Evolutionary conservation across 352 stramenopile genomes (phyloP), one percentile per base, ranked within the genome.

Genomic region (Globisporangium megalacanthum): DNA sequence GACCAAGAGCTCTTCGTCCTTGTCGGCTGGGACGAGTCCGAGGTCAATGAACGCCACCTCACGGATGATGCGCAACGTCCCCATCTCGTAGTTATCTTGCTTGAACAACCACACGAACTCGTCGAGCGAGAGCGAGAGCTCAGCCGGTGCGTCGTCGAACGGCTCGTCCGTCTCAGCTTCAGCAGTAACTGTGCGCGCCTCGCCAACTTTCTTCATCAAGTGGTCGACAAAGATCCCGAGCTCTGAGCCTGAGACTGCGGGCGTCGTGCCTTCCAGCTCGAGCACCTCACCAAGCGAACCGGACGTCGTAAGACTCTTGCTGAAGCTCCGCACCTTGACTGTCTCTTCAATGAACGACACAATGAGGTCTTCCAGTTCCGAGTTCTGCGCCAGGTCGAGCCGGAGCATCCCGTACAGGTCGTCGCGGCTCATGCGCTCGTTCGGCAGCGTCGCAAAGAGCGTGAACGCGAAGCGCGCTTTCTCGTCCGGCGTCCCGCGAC

Each of bases 31-130:
- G 39, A 91, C 66, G 15, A 95, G 49, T 14, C 83, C 86, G 19
- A 94, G 62, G 54, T 95, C 83, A 4, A 93, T 82, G 52, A 95
- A 95, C 20, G 83, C 80, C 20, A 92, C 79, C 47, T 92, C 81
- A 8, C 85, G 85, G 74, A 95, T 92, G 52, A 91, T 89, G 19
- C 83, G 77, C 44, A 94, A 58, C 11, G 82, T 74, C 14, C 73
- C 70, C 70, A 94, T 88, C 39, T 94, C 80, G 51, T 92, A 95
- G 19, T 79, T 73, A 35, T 90, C 74, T 41, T 86, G 77, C 33
- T 68, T 65, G 7, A 80, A 64, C 71, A 82, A 95, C 15, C 67
- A 44, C 0, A 78, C 75, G 53, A 95, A 92, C 37, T 92, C 81
- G 25, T 92, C 77, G 1, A 82, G 55, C 1, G 75, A 84, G 36